Conservation (phyloP, 2,329 filamentous ascomycete genomes). For the Trichophaea hybrida region DNA sequence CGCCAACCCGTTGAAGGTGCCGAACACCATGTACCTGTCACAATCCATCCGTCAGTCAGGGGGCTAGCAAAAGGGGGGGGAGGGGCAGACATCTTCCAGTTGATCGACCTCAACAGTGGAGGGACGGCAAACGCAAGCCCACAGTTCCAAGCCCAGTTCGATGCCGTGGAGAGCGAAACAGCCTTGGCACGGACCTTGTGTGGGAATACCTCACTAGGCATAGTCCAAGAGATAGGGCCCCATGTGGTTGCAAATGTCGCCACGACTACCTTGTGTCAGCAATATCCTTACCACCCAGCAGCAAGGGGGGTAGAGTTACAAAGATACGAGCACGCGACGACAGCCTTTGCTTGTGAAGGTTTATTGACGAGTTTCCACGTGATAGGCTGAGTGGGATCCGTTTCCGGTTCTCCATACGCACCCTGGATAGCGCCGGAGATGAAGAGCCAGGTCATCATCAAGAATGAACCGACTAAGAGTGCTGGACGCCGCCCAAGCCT, state of each 20-base stretch:
- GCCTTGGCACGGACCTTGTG: conserved; percentile 49
- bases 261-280: conserved; percentile 36
- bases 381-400: conserved; percentile 35
- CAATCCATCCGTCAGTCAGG: conserved; percentile 33
- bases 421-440: conserved; percentile 49
- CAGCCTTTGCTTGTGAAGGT: conserved; percentile 42
- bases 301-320: conserved; percentile 28
- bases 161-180: conserved; percentile 45
- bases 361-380: conserved; percentile 45
- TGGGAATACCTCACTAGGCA: conserved; percentile 49
- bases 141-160: conserved; percentile 49
- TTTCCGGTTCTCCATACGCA: conserved; percentile 41
- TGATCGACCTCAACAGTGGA: conserved; percentile 41
- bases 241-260: conserved; percentile 52
- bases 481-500: conserved; percentile 44
- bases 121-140: conserved; percentile 42
- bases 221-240: conserved; percentile 46
- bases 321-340: conserved; percentile 57
- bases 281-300: background rate
- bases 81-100: conserved; percentile 36
- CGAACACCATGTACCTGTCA: conserved; percentile 60
- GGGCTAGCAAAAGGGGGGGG: conserved; percentile 14
- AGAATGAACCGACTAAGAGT: conserved; percentile 42
- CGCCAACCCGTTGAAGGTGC: conserved; percentile 52
- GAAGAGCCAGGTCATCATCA: conserved; percentile 49